A percentile compares a stretch with the other conserved stretches of the same genome.
Conservation (phyloP, 2,329 filamentous ascomycete genomes). For the Pseudocercospora cruenta region DNA sequence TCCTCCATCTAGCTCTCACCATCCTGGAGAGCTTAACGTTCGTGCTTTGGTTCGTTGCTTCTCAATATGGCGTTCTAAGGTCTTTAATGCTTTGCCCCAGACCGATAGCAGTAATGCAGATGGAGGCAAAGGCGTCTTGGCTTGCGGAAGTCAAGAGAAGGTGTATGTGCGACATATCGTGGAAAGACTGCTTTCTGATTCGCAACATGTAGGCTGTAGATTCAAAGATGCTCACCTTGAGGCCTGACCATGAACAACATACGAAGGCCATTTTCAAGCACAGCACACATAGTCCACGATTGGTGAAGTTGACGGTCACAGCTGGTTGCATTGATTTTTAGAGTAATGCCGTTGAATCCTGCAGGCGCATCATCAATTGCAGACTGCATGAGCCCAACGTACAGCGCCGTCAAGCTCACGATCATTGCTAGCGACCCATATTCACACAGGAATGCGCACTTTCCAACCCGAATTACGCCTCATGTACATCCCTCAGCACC, state of each 20-base stretch:
- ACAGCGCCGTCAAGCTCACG: neutral
- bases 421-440: neutral
- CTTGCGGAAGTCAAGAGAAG: neutral
- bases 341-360: neutral
- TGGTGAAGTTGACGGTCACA: neutral
- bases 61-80: neutral
- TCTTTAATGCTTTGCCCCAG: neutral
- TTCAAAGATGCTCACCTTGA: no score
- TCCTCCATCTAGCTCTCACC: neutral
- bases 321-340: neutral
- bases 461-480: neutral
- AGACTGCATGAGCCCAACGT: neutral
- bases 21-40: neutral
- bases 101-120: neutral
- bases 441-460: slow-evolving; percentile 5
- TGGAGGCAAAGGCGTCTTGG: neutral
- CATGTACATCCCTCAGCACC: neutral
- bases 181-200: neutral
- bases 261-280: neutral
- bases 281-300: neutral
- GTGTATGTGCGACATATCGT: neutral
- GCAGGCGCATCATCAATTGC: neutral
- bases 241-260: no score
- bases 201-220: neutral
- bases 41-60: neutral